A percentile compares a stretch with the other conserved stretches of the same genome.
Conservation (phyloP, 495 filamentous ascomycete genomes). For the Staphylotrichum longicolle region DNA sequence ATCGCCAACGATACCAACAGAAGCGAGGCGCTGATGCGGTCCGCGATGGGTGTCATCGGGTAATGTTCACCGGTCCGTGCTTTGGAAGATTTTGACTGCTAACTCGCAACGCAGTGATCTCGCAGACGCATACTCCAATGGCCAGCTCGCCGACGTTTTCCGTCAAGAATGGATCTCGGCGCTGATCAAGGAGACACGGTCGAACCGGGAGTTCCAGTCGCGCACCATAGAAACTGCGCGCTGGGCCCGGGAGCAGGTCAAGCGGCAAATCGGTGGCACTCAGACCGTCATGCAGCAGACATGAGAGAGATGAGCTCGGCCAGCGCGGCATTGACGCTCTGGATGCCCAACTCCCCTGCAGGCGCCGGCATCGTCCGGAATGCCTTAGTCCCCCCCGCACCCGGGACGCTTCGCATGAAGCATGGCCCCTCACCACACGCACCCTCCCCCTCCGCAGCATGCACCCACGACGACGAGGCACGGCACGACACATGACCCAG, state of each 20-base stretch:
- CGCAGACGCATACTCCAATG: slow-evolving; percentile 87
- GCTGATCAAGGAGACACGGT: slow-evolving; percentile 82
- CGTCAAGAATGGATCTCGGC: slow-evolving; percentile 83
- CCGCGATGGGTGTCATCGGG: slow-evolving; percentile 95
- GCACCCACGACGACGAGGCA: slow-evolving; percentile 27
- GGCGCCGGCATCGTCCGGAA: slow-evolving; percentile 19
- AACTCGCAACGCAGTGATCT: slow-evolving; percentile 63
- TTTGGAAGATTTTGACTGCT: neutral
- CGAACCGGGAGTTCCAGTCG: slow-evolving; percentile 74
- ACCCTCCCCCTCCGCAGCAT: slow-evolving; percentile 22
- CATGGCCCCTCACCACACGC: slow-evolving; percentile 16
- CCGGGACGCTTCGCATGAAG: slow-evolving; percentile 20
- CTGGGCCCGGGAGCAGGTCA: slow-evolving; percentile 96
- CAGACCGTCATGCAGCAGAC: slow-evolving; percentile 48
- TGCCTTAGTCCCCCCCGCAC: slow-evolving; percentile 4
- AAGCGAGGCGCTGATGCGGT: slow-evolving; percentile 86
- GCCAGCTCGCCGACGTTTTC: slow-evolving; percentile 79
- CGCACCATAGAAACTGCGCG: slow-evolving; percentile 92
- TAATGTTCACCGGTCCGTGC: slow-evolving; percentile 38
- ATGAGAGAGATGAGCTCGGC: slow-evolving; percentile 28
- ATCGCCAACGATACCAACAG: slow-evolving; percentile 79
- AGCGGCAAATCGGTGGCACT: slow-evolving; percentile 70
- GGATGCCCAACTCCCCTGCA: slow-evolving; percentile 7
- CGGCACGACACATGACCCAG: slow-evolving; percentile 28
- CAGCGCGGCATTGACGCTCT: slow-evolving; percentile 21